Evolutionary conservation across 1,284 basidiomycete genomes (phyloP), one percentile per base, ranked within the genome.

Genomic region (Moesziomyces sp.): DNA sequence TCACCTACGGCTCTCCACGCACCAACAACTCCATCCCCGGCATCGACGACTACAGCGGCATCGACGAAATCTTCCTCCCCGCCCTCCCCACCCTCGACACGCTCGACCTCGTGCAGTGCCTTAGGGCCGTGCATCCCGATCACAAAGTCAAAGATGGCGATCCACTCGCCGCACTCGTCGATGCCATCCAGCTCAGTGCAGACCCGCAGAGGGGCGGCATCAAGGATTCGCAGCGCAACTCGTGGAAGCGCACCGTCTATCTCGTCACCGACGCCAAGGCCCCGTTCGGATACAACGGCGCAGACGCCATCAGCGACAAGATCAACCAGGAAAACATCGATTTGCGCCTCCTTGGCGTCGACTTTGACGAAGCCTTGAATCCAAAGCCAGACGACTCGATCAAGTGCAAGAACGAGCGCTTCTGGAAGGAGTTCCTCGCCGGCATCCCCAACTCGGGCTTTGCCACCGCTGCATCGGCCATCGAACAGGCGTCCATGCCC

Each of bases 121-220:
- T 79, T n/a, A 54, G 77, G 0, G 73, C 79, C 6, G 59, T 69
- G 9, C 54, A 67, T 38, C 48, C 53, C 10, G 50, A 69, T 11
- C 65, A 75, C 13, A 51, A 67, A 10, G 40, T 54, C 0, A 52
- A 59, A 5, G 38, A 40, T 8, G 60, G 64, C n/a, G 85, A 76
- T 67, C 80, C 94, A 4, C 87, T 97, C 51, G 93, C 94, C 74
- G 93, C 91, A 2, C 85, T 97, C 42, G 91, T 96, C 69, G 93
- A 95, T 13, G 92, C 88, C 1, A 88, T 94, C 54, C 90, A 94
- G 83, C 91, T 92, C 18, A 73, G 83, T n/a, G 69, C 73, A 34
- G 73, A 65, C 7, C 47, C 79, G 19, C 58, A 74, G 10, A 75
- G 67, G 16, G 63, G 82, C 45, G 75, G 76, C 10, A 58, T 72